Base-by-base conservation (phyloP, 2,329 filamentous ascomycete genomes). In the Penicillium sp. region DNA sequence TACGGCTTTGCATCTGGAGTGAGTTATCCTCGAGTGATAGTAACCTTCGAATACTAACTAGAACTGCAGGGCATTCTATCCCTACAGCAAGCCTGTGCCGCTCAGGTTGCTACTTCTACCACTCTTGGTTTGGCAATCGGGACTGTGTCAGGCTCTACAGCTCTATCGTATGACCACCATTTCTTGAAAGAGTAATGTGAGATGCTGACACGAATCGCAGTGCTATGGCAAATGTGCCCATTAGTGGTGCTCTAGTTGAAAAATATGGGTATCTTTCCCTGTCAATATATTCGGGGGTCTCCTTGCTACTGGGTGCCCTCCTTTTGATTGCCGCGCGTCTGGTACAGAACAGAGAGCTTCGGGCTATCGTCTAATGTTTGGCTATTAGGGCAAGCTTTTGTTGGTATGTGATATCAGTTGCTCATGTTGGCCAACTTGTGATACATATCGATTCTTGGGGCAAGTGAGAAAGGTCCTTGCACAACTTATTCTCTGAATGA, bases 1-100 rank as follows among this genome's bases (percentile, higher is more conserved):
- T 81, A 80, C 60, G 79, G 79, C 0, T 81, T 81, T 56, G 68
- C 71, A 1, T 80, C 78, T 2, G 78, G 79, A 0, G 77, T 80
- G 53, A 60, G 66, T 56, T 13, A 10, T 45, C 2, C 10, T 15
- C 19, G 8, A 13, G 10, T 19, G 34, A 7, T 7, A 27, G 5
- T 23, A 15, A 16, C 7, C 4, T 4, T 29, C 21, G 2, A 15
- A 41, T 39, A 16, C 29, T 39, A 21, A 41, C 4, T 15, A 11
- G 4, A 39, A 10, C 2, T 29, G 1, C 10, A 81, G 77, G 78
- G 75, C 0, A 77, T 82, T 31, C 60, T 82, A 27, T 78, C 76
- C 48, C 68, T 82, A 0, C 79, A 82, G 41, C 66, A 73, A 54
- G 76, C 79, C 0, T 81, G 79, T 57, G 78, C 76, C 0, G 75